These are phyloP conservation scores for Trametes gibbosa DNA, from an alignment of 768 basidiomycete species.

Conservation along the genomic window DNA sequence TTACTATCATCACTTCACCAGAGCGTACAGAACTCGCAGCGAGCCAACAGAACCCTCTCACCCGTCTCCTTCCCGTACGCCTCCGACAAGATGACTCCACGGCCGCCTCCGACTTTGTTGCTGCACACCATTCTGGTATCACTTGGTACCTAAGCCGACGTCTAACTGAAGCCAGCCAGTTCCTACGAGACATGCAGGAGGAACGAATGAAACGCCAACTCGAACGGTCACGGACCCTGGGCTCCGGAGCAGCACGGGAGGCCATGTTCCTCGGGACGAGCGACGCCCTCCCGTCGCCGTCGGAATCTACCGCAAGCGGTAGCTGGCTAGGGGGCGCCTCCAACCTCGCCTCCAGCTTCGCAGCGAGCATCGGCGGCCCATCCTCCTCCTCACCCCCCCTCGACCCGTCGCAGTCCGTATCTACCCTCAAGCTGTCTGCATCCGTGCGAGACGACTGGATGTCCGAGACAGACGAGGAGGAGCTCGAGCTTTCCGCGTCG, in stretches of 20 bases:
- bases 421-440: slow-evolving; percentile 25
- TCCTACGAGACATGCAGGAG: slow-evolving; percentile 88
- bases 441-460: slow-evolving; percentile 42
- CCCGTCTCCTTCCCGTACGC: slow-evolving; percentile 69
- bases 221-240: slow-evolving; percentile 81
- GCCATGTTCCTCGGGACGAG: slow-evolving; percentile 41
- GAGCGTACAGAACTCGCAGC: slow-evolving; percentile 68
- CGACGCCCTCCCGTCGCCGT: slow-evolving; percentile 16
- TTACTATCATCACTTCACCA: slow-evolving; percentile 25
- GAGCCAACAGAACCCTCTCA: slow-evolving; percentile 60
- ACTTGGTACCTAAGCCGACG: slow-evolving; percentile 88
- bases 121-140: slow-evolving; percentile 91
- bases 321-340: slow-evolving; percentile 65
- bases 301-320: slow-evolving; percentile 31
- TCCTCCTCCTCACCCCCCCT: slow-evolving; percentile 32
- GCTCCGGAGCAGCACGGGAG: slow-evolving; percentile 72
- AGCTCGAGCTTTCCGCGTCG: slow-evolving; percentile 77
- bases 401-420: slow-evolving; percentile 19
- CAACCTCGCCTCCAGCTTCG: slow-evolving; percentile 46
- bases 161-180: slow-evolving; percentile 75
- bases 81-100: slow-evolving; percentile 56
- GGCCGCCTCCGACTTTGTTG: slow-evolving; percentile 65
- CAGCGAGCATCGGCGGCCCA: slow-evolving; percentile 38
- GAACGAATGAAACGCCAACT: slow-evolving; percentile 86
- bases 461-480: slow-evolving; percentile 65